A percentile compares a stretch with the other conserved stretches of the same genome.
phyloP scores from a whole-genome alignment of 2,329 filamentous ascomycete genomes.

The Apiospora marii region DNA sequence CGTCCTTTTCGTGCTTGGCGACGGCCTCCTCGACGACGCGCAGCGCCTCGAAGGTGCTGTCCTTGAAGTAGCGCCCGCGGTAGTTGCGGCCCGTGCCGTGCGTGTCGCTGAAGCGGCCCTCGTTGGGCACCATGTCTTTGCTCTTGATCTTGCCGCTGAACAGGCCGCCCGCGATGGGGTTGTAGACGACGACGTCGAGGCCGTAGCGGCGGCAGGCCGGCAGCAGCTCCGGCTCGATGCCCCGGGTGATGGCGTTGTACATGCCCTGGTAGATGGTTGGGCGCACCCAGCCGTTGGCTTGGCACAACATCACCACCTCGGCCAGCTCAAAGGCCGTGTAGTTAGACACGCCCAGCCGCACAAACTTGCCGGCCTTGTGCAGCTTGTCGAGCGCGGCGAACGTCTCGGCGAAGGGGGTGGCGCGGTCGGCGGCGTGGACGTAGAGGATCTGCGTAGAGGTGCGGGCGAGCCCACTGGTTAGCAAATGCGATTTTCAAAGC shows the following conservation, averaged over 20 bases:
- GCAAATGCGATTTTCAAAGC: background rate
- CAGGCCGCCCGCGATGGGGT: conserved; percentile 81
- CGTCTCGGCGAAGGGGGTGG: conserved; percentile 80
- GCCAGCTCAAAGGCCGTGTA: conserved; percentile 89
- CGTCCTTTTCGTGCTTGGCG: conserved; percentile 61
- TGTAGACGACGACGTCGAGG: conserved; percentile 82
- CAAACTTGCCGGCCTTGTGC: conserved; percentile 87
- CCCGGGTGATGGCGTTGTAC: conserved; percentile 83
- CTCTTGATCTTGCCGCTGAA: conserved; percentile 83
- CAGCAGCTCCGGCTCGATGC: conserved; percentile 78
- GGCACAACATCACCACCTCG: conserved; percentile 81
- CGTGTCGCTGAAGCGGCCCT: conserved; percentile 74
- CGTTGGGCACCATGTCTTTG: conserved; percentile 64
- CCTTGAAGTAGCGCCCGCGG: conserved; percentile 75
- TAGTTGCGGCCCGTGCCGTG: conserved; percentile 61
- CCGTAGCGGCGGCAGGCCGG: conserved; percentile 78
- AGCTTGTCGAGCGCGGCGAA: conserved; percentile 80
- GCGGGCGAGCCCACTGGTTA: background rate
- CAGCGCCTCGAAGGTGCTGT: conserved; percentile 69
- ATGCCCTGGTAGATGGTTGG: conserved; percentile 88
- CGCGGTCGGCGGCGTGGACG: conserved; percentile 74
- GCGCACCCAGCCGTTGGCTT: conserved; percentile 80
- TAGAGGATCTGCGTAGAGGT: conserved; percentile 66
- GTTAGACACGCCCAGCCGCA: conserved; percentile 81
- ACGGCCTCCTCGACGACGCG: conserved; percentile 72